Evolutionary conservation across 2,329 filamentous ascomycete genomes (phyloP), one percentile per base, ranked within the genome.

Genomic region (Colletotrichum echinochloae): DNA sequence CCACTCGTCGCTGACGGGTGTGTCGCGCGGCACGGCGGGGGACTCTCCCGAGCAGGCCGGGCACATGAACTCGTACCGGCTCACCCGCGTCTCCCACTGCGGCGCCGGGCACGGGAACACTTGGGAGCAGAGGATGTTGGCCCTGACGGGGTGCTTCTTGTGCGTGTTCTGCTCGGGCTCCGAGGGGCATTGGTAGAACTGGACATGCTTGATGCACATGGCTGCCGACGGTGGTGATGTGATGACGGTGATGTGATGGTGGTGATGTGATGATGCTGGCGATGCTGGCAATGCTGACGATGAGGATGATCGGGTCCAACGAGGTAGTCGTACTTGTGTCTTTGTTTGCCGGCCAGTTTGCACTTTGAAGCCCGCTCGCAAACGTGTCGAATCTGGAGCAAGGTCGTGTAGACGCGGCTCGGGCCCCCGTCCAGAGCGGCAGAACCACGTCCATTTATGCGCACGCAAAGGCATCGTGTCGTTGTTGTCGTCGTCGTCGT

Each of bases 81-180:
- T 71, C 39, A 39, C 41, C 39, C 69, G 65, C n/a, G 20, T 30
- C 55, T 71, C 69, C 69, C 65, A 70, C 18, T 69, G 65, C 7
- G 39, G 4, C 18, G 57, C 65, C 20, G 44, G 60, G 35, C 69
- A 71, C 37, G 69, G 65, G 46, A 46, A 65, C 30, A 54, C 62
- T 23, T 71, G 26, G 14, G 69, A 63, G 41, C 69, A 71, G 39
- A 71, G 69, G n/a, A 71, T 70, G 60, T 71, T 71, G 37, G 59
- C 46, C 35, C 35, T 71, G 20, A 60, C 51, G 39, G 35, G 46
- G 54, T 71, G 69, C 16, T n/a, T 39, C 48, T 60, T 55, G 12
- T 35, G 28, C 3, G 44, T 20, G 7, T 60, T 46, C 7, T 62
- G 44, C 11, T 41, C 35, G 56, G 20, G 23, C 30, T 61, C 49